phyloP scores from a whole-genome alignment of 495 filamentous ascomycete species.

The Podospora comata region DNA sequence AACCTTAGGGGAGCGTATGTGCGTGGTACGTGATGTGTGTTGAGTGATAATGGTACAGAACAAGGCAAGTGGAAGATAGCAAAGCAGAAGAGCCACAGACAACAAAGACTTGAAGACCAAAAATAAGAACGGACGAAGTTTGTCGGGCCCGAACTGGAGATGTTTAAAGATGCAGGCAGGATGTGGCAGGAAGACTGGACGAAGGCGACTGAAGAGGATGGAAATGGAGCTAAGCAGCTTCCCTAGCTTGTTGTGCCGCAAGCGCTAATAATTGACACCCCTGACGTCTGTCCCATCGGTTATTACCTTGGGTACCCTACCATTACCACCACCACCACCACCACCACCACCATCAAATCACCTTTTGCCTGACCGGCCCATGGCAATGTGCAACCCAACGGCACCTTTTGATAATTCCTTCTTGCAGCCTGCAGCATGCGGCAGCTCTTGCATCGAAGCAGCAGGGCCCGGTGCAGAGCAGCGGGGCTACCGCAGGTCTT shows the following conservation, averaged over 20 bases:
- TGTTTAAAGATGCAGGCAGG: not conserved
- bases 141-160: not conserved
- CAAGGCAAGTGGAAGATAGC: not conserved
- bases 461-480: not conserved
- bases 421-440: constrained; percentile 6
- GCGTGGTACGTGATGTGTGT: not conserved
- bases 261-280: not conserved
- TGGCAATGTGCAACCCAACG: constrained; percentile 3
- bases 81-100: not conserved
- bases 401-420: not conserved
- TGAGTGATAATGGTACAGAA: not conserved
- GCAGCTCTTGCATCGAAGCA: not conserved
- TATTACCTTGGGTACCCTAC: not conserved
- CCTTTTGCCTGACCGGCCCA: not conserved
- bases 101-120: not conserved
- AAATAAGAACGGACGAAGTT: not conserved
- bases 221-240: not conserved
- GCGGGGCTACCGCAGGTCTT: not conserved
- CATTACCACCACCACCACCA: not conserved
- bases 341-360: no score
- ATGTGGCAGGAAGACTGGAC: not conserved
- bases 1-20: not conserved
- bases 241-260: not conserved
- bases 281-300: not conserved
- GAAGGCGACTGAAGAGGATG: not conserved